Percentiles rank a stretch among this genome's conserved stretches.
phyloP scores from a whole-genome alignment of 1,139 yeast species.

The Pneumocystis sp. region DNA sequence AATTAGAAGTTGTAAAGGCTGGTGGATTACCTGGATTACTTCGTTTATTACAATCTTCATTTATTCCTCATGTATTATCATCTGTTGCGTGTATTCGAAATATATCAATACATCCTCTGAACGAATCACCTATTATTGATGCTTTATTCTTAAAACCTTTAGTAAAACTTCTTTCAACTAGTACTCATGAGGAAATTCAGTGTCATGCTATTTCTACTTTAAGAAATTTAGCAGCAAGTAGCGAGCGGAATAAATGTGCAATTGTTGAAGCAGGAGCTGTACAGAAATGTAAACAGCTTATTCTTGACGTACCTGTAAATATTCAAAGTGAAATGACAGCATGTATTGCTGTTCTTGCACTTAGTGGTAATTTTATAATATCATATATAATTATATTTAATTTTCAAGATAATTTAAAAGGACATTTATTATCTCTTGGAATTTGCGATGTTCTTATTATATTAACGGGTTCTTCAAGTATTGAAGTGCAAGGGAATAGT shows the following conservation, averaged over 20 bases:
- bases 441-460: slow-evolving; percentile 84
- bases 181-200: slow-evolving; percentile 87
- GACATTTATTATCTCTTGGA: slow-evolving; percentile 67
- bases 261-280: slow-evolving; percentile 93
- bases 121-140: slow-evolving; percentile 87
- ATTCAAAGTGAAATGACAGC: slow-evolving; percentile 89
- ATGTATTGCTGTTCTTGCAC: slow-evolving; percentile 87
- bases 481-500: slow-evolving; percentile 95
- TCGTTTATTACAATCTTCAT: slow-evolving; percentile 70
- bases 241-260: slow-evolving; percentile 83
- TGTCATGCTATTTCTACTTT: slow-evolving; percentile 95
- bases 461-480: slow-evolving; percentile 69
- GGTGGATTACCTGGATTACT: slow-evolving; percentile 91
- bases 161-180: slow-evolving; percentile 67
- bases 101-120: slow-evolving; percentile 88
- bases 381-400: not conserved
- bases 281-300: slow-evolving; percentile 78
- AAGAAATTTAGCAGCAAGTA: slow-evolving; percentile 88
- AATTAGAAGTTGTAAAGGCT: slow-evolving; percentile 85
- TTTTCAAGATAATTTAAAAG: slow-evolving; percentile 55
- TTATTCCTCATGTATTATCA: slow-evolving; percentile 83
- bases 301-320: slow-evolving; percentile 65
- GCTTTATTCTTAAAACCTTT: slow-evolving; percentile 90
- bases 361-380: slow-evolving; percentile 38
- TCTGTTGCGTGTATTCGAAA: slow-evolving; percentile 97